A percentile compares a stretch with the other conserved stretches of the same genome.
phyloP scores from a whole-genome alignment of 1,139 yeast species.

The Geotrichum cucujoidarum region DNA sequence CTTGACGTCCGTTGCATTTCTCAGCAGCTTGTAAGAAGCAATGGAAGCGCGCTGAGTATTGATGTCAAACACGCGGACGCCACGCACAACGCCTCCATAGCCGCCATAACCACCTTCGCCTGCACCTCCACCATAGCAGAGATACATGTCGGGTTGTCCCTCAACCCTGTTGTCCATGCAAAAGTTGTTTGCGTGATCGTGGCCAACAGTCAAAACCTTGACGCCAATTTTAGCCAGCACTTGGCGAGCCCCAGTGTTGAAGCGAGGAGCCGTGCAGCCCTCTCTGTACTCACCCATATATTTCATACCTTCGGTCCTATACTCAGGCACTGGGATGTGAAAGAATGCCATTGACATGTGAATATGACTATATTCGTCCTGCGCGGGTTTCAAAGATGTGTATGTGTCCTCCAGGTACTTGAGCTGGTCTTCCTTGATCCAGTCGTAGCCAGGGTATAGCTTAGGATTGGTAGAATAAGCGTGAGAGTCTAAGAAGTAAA shows the following conservation, averaged over 20 bases:
- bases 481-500: slow-evolving; percentile 82
- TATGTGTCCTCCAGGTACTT: slow-evolving; percentile 50
- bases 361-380: slow-evolving; percentile 39
- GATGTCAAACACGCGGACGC: slow-evolving; percentile 66
- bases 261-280: slow-evolving; percentile 70
- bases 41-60: slow-evolving; percentile 53
- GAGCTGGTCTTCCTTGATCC: slow-evolving; percentile 71
- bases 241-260: slow-evolving; percentile 56
- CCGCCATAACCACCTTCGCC: slow-evolving; percentile 97
- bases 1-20: slow-evolving; percentile 41
- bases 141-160: slow-evolving; percentile 53
- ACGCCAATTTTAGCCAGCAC: slow-evolving; percentile 61
- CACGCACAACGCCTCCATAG: slow-evolving; percentile 74
- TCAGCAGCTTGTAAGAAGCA: slow-evolving; percentile 60
- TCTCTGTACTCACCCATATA: slow-evolving; percentile 61
- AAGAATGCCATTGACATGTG: slow-evolving; percentile 81
- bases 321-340: slow-evolving; percentile 91
- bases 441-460: slow-evolving; percentile 74
- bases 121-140: slow-evolving; percentile 88
- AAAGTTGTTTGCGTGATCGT: slow-evolving; percentile 91
- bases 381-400: slow-evolving; percentile 34
- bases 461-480: slow-evolving; percentile 61
- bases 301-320: slow-evolving; percentile 43
- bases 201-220: slow-evolving; percentile 74
- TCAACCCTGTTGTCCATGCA: slow-evolving; percentile 52